Percentiles rank a stretch among this genome's conserved stretches.
Conservation (phyloP, 305 asterid genomes). For the Fraxinus dipetala region DNA sequence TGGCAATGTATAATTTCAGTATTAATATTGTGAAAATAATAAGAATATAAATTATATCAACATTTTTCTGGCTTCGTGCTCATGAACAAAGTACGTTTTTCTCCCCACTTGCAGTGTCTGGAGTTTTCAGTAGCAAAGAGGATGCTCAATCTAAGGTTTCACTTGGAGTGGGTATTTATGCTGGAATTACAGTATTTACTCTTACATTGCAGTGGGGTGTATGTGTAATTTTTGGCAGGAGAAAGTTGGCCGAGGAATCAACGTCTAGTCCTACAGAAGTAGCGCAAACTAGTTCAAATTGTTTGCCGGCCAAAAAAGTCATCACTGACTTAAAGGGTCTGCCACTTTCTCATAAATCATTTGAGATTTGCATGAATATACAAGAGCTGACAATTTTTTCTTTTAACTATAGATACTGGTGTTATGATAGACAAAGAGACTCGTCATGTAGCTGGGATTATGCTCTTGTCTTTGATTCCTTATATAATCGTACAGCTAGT, state of each 20-base stretch:
- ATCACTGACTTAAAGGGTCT: conserved; percentile 34
- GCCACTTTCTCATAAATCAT: not conserved
- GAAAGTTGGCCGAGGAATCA: conserved; percentile 23
- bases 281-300: conserved; percentile 14
- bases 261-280: conserved; percentile 1
- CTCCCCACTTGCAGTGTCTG: conserved; percentile 37
- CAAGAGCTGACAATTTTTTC: not conserved
- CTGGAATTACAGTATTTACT: conserved; percentile 53
- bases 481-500: conserved; percentile 32
- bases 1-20: not conserved
- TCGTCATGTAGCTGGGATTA: conserved; percentile 39
- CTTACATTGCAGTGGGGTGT: conserved; percentile 57
- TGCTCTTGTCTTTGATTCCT: conserved; percentile 48
- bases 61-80: not conserved
- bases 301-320: conserved; percentile 25
- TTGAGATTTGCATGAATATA: not conserved
- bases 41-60: not conserved
- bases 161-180: conserved; percentile 48
- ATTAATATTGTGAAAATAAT: not conserved
- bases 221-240: conserved; percentile 39
- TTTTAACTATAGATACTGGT: conserved; percentile 23
- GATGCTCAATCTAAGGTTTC: conserved; percentile 50
- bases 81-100: not conserved
- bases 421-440: conserved; percentile 32
- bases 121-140: conserved; percentile 43